These are phyloP conservation scores for Geranium rotundifolium DNA, from an alignment of 345 rosid genomes.

Conservation along the genomic window DNA sequence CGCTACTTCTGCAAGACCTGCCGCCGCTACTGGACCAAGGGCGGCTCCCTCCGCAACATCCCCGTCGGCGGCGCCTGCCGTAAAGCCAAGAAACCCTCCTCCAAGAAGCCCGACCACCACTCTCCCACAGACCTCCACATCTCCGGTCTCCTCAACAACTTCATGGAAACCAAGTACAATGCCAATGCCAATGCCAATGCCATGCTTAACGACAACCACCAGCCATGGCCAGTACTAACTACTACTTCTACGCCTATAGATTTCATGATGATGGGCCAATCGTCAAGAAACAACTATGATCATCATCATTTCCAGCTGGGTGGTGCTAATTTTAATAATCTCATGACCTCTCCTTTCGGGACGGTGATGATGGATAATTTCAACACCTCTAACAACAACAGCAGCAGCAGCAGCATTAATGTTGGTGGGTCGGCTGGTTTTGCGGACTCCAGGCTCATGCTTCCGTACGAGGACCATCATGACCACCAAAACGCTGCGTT, in stretches of 20 bases:
- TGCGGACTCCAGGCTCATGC: constrained; percentile 47
- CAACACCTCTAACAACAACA: background rate
- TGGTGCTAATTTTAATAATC: constrained; percentile 20
- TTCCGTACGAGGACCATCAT: constrained; percentile 31
- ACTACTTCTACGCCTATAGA: constrained; percentile 13
- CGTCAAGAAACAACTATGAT: constrained; percentile 40
- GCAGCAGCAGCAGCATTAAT: too few species aligned
- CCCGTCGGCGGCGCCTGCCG: constrained; percentile 98
- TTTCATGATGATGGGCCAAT: constrained; percentile 11
- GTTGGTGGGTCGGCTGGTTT: constrained; percentile 15
- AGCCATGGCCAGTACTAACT: background rate
- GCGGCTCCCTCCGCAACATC: constrained; percentile 85
- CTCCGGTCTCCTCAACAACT: constrained; percentile 12
- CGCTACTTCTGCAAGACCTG: constrained; percentile 97
- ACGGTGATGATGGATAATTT: constrained; percentile 16
- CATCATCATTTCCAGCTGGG: constrained; percentile 12
- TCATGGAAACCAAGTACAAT: constrained; percentile 2
- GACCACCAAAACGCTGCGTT: constrained; percentile 3
- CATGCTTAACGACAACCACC: background rate
- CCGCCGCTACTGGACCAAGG: constrained; percentile 98
- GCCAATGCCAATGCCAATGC: background rate
- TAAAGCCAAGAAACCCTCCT: constrained; percentile 74
- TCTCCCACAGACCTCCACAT: constrained; percentile 40
- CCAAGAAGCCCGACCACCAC: constrained; percentile 17
- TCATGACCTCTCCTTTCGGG: constrained; percentile 38